A percentile compares a stretch with the other conserved stretches of the same genome.
Evolutionary conservation across 2,329 filamentous ascomycete genomes (phyloP).

Genomic region (Didymella sp.): DNA sequence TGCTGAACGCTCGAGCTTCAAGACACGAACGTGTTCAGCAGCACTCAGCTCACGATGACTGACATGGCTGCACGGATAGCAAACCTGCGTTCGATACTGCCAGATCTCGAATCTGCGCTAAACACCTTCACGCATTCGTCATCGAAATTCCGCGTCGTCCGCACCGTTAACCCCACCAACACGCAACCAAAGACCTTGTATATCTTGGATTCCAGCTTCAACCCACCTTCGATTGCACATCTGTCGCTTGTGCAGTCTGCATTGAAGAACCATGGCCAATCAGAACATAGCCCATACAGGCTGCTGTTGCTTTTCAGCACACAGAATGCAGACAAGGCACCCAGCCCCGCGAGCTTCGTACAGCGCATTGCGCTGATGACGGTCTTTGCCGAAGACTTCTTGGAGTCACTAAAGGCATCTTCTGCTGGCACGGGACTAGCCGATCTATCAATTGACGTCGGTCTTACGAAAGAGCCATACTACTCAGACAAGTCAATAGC

Average conservation of each 20-base stretch:
- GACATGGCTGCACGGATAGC: slow-evolving; percentile 42
- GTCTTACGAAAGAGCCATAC: slow-evolving; percentile 73
- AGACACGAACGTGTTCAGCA: slow-evolving; percentile 13
- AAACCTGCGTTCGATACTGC: slow-evolving; percentile 36
- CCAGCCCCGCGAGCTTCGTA: slow-evolving; percentile 71
- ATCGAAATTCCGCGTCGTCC: slow-evolving; percentile 46
- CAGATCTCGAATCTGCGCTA: slow-evolving; percentile 44
- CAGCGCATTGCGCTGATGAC: slow-evolving; percentile 76
- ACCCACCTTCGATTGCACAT: slow-evolving; percentile 68
- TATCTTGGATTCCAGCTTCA: slow-evolving; percentile 71
- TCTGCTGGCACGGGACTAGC: slow-evolving; percentile 9
- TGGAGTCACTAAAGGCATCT: slow-evolving; percentile 25
- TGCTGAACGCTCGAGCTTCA: slow-evolving; percentile 2
- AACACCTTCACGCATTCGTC: slow-evolving; percentile 43
- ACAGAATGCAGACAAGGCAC: slow-evolving; percentile 70
- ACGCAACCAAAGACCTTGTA: slow-evolving; percentile 58
- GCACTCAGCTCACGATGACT: slow-evolving; percentile 18
- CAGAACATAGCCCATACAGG: slow-evolving; percentile 52
- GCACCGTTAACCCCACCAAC: slow-evolving; percentile 42
- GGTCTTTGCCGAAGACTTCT: slow-evolving; percentile 66
- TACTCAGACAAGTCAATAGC: slow-evolving; percentile 74
- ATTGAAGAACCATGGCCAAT: slow-evolving; percentile 49
- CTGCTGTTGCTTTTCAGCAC: slow-evolving; percentile 67
- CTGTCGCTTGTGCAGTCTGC: slow-evolving; percentile 62
- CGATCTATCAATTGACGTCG: slow-evolving; percentile 64